These are phyloP conservation scores for Tilletia horrida DNA, from an alignment of 1,284 basidiomycete genomes.

Conservation along the genomic window DNA sequence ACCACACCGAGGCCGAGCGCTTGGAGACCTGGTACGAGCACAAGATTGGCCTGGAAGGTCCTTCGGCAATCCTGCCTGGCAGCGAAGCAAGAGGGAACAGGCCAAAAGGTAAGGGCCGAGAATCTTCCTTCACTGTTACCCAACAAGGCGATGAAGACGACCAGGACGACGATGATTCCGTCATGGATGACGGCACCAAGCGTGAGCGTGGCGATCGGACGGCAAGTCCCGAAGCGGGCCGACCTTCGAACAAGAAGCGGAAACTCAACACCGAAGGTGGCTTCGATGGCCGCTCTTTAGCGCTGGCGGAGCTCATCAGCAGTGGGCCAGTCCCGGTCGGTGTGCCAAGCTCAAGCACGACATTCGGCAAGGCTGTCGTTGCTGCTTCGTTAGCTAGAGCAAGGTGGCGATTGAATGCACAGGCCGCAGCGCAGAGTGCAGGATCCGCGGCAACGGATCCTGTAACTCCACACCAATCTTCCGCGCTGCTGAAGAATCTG, in stretches of 20 bases:
- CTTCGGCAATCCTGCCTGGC: slow-evolving; percentile 3
- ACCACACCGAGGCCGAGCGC: slow-evolving; percentile 46
- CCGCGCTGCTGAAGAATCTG: background rate
- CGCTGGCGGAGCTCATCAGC: slow-evolving; percentile 3
- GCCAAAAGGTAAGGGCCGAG: background rate
- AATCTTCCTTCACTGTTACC: background rate
- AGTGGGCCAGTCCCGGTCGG: background rate
- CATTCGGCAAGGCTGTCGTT: slow-evolving; percentile 1
- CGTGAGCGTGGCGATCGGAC: slow-evolving; percentile 1
- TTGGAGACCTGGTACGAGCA: slow-evolving; percentile 38
- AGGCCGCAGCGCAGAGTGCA: background rate
- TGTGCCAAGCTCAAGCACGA: background rate
- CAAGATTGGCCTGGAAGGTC: background rate
- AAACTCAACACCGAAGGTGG: background rate
- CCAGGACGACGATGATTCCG: slow-evolving; percentile 2
- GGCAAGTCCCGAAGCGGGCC: slow-evolving; percentile 4
- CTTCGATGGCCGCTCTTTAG: background rate
- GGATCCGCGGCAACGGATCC: background rate
- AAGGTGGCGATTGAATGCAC: background rate
- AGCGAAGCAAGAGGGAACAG: background rate
- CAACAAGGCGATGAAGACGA: background rate
- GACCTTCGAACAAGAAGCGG: background rate
- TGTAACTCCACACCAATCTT: no score
- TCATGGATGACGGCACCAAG: background rate
- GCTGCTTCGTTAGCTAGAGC: background rate